Conservation (phyloP, 2,329 filamentous ascomycete species). For the Exophiala calicioides region DNA sequence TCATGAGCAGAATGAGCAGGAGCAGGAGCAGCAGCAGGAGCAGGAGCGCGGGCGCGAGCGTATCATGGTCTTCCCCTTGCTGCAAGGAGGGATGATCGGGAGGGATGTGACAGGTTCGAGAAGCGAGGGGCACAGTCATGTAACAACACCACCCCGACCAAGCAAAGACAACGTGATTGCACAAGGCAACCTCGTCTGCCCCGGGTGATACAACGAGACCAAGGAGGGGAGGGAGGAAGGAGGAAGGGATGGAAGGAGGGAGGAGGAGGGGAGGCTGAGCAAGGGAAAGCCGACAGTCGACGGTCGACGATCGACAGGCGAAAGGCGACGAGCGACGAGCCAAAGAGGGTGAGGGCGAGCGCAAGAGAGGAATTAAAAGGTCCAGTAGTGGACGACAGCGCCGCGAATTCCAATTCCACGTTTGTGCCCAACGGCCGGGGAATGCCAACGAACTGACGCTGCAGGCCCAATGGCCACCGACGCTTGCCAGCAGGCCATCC, state of each 20-base stretch:
- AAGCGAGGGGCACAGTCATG: slow-evolving; percentile 22
- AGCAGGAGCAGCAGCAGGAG: neutral
- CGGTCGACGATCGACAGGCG: no score
- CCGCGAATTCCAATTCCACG: no score
- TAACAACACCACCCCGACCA: slow-evolving; percentile 13
- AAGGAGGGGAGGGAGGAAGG: slow-evolving; percentile 7
- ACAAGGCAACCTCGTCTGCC: slow-evolving; percentile 10
- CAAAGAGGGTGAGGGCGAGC: no score
- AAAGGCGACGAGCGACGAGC: no score
- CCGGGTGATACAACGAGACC: slow-evolving; percentile 16
- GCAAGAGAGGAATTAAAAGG: no score
- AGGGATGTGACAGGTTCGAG: slow-evolving; percentile 24
- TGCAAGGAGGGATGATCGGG: slow-evolving; percentile 12
- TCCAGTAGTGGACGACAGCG: no score
- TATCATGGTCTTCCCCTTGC: slow-evolving; percentile 18
- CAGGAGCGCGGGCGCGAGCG: slow-evolving; percentile 2
- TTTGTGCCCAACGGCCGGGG: no score
- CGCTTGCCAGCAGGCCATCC: no score
- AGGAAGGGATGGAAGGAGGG: neutral
- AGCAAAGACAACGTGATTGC: slow-evolving; percentile 4
- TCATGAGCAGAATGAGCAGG: slow-evolving; percentile 7
- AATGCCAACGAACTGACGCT: no score
- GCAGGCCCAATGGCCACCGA: no score
- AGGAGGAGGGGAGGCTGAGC: neutral
- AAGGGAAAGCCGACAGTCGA: no score